Base-by-base conservation (phyloP, 2,329 filamentous ascomycete species). In the Fusarium ambrosium region DNA sequence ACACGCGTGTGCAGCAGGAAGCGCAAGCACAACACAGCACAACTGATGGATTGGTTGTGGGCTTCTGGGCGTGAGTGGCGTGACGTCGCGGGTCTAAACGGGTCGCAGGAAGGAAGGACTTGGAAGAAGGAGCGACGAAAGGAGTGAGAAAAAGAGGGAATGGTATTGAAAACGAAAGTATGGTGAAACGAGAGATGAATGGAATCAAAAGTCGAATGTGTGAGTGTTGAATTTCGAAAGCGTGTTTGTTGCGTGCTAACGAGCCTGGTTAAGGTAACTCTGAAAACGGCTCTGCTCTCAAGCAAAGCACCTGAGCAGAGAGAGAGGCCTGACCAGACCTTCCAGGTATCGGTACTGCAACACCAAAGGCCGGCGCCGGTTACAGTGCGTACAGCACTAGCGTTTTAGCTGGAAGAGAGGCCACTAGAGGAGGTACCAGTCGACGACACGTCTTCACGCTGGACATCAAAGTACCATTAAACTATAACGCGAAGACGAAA, bases 301-400 rank as follows among this genome's bases (percentile, higher is more conserved):
- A 32, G 29, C 29, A 32, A 62, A 61, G 72, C 64, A 62, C 58
- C 59, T 65, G 16, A 51, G 45, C 45, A 27, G 29, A 32, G 45
- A 27, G 45, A 51, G 45, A n/a, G 20, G 43, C 43, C 43, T 8
- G 43, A 45, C 43, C 43, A 10, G 20, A n/a, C 45, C 45, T 51
- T 51, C 24, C 45, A 51, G 22, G 45, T 29, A 48, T 29, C 45
- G 24, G 45, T 59, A 18, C 29, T 37, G 22, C 16, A 62, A 20
- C 29, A 45, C 32, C 29, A 58, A 13, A 64, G 51, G 29, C 37
- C 51, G 45, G 32, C 48, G 34, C 69, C 70, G 59, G 63, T 63
- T 75, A 73, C 53, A 75, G 69, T 64, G 70, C 29, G n/a, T 59
- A 73, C 69, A 73, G 65, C 62, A 75, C 56, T 62, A 65, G 63